Conservation (phyloP, 352 stramenopile genomes). For the Thalassiosira mediterranea region DNA sequence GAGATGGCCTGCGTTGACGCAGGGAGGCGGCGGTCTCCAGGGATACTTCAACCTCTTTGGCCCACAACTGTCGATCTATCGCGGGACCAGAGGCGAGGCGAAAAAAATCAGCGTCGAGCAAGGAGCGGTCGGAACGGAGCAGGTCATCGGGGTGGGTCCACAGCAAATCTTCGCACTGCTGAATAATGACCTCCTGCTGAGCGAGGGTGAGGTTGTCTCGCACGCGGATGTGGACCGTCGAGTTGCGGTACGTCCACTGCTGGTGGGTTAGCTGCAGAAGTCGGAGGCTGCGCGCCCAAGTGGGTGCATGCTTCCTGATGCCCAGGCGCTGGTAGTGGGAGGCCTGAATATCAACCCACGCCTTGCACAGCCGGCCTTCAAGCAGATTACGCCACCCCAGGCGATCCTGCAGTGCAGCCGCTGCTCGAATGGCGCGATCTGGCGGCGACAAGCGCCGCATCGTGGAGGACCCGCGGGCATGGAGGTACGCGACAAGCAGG, state of each 20-base stretch:
- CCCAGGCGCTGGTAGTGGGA: no score
- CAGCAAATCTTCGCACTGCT: no score
- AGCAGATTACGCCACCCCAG: conserved; percentile 41
- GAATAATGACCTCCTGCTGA: no score
- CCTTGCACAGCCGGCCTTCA: conserved; percentile 18
- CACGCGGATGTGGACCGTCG: conserved; percentile 19
- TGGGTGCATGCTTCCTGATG: neutral
- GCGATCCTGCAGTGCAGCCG: conserved; percentile 4
- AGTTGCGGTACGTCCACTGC: conserved; percentile 42
- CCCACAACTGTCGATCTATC: no score
- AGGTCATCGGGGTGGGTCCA: no score
- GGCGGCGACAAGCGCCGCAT: neutral
- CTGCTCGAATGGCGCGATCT: neutral
- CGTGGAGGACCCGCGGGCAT: neutral
- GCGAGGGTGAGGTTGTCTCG: no score
- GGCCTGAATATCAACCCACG: neutral
- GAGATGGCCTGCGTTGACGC: no score
- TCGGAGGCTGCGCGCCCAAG: conserved; percentile 1
- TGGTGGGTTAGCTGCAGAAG: conserved; percentile 28
- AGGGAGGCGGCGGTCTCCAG: no score
- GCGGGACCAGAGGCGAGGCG: no score
- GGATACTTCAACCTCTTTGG: no score
- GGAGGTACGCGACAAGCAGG: conserved; percentile 11
- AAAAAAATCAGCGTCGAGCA: no score
- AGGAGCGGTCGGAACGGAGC: no score